These are phyloP conservation scores for Eleusine indica DNA, from an alignment of 176 grass and related monocot genomes.

Conservation along the genomic window DNA sequence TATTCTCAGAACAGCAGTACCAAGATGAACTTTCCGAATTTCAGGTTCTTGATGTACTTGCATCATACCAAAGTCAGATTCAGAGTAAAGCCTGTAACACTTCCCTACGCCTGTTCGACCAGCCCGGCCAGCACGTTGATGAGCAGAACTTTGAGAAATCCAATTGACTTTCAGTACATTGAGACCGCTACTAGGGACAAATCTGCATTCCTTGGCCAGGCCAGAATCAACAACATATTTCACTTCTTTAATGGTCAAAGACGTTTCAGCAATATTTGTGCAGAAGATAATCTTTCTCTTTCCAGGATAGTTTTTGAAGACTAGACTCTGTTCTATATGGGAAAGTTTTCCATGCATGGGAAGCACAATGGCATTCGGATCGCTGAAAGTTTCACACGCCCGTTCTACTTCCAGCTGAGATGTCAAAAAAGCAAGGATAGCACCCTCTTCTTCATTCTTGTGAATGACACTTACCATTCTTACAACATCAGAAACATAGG, in stretches of 20 bases:
- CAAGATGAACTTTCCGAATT: conserved; percentile 94
- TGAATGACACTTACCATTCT: conserved; percentile 70
- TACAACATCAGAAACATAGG: conserved; percentile 83
- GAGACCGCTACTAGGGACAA: conserved; percentile 69
- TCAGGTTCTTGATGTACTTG: conserved; percentile 92
- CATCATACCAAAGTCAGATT: conserved; percentile 82
- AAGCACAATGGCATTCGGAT: conserved; percentile 64
- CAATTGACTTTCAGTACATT: conserved; percentile 83
- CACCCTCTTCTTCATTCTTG: conserved; percentile 78
- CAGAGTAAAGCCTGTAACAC: conserved; percentile 93
- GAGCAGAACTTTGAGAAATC: conserved; percentile 91
- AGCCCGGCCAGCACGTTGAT: conserved; percentile 82
- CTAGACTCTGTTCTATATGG: conserved; percentile 64
- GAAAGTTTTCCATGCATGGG: conserved; percentile 96
- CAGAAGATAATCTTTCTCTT: conserved; percentile 94
- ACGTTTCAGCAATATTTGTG: conserved; percentile 94
- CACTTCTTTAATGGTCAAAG: conserved; percentile 80
- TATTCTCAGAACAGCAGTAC: conserved; percentile 80
- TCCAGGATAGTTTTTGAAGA: conserved; percentile 82
- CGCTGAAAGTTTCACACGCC: conserved; percentile 79
- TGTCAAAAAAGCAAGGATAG: conserved; percentile 92
- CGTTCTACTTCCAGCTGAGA: conserved; percentile 93
- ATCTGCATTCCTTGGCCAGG: conserved; percentile 83
- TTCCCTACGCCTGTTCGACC: conserved; percentile 78
- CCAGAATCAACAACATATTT: conserved; percentile 94